Evolutionary conservation across 2,329 filamentous ascomycete species (phyloP).

Genomic region (Onygenales sp.): DNA sequence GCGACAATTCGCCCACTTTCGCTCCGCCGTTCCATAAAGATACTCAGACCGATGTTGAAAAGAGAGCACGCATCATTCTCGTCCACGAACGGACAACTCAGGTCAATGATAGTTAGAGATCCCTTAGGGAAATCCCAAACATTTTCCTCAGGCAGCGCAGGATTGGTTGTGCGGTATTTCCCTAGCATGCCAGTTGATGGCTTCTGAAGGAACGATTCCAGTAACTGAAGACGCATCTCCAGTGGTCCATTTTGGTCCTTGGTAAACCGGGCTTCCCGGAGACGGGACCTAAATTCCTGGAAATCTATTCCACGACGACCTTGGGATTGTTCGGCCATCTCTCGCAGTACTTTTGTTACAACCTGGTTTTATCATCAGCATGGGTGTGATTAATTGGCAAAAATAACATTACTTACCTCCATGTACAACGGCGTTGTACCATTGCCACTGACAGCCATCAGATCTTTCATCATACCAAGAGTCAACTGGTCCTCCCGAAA

Average conservation of each 20-base stretch:
- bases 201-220: slow-evolving; percentile 54
- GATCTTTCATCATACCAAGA: slow-evolving; percentile 42
- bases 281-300: slow-evolving; percentile 28
- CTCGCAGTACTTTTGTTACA: slow-evolving; percentile 40
- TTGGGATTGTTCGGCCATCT: slow-evolving; percentile 38
- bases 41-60: slow-evolving; percentile 60
- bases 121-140: slow-evolving; percentile 31
- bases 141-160: not conserved
- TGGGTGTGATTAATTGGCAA: not conserved
- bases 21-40: slow-evolving; percentile 51
- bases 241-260: slow-evolving; percentile 47
- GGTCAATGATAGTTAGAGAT: slow-evolving; percentile 57
- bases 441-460: slow-evolving; percentile 43
- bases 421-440: slow-evolving; percentile 43
- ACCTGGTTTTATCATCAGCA: slow-evolving; percentile 17
- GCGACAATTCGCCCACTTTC: slow-evolving; percentile 53
- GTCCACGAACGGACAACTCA: slow-evolving; percentile 64
- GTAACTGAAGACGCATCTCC: slow-evolving; percentile 48
- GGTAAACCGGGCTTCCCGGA: slow-evolving; percentile 33
- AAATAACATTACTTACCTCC: slow-evolving; percentile 18
- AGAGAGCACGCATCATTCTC: slow-evolving; percentile 58
- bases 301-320: slow-evolving; percentile 31
- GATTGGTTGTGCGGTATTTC: not conserved
- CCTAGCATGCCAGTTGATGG: slow-evolving; percentile 6
- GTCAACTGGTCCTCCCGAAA: slow-evolving; percentile 42